phyloP scores from a whole-genome alignment of 2,329 filamentous ascomycete species.

The Alternaria sp. region DNA sequence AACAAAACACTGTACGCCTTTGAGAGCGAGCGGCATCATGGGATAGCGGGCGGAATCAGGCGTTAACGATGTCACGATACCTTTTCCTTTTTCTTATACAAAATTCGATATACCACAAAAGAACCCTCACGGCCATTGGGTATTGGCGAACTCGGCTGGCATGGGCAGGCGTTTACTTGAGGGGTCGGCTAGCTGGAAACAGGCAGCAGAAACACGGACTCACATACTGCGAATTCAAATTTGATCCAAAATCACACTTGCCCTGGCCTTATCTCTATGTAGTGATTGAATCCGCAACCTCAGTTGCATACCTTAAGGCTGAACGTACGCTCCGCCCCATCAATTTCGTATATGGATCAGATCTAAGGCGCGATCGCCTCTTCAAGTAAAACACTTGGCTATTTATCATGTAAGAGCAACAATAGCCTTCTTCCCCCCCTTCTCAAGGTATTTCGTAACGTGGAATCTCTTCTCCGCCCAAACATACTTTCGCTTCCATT shows the following conservation, averaged over 20 bases:
- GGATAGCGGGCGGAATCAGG: not conserved
- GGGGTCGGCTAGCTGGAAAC: constrained; percentile 3
- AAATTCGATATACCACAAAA: constrained; percentile 35
- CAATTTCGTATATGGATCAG: not conserved
- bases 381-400: not conserved
- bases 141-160: constrained; percentile 7
- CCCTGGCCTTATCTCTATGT: not conserved
- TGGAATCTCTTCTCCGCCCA: not conserved
- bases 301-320: not conserved
- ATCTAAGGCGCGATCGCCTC: not conserved
- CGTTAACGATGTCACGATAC: constrained; percentile 33
- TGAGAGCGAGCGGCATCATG: not conserved
- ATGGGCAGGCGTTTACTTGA: constrained; percentile 22
- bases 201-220: not conserved
- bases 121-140: constrained; percentile 21
- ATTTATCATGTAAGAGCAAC: not conserved
- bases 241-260: not conserved
- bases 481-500: not conserved
- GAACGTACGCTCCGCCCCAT: not conserved
- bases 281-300: not conserved
- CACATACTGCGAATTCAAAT: not conserved
- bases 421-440: not conserved
- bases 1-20: not conserved
- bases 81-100: constrained; percentile 29
- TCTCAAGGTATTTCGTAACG: not conserved